Evolutionary conservation across 768 basidiomycete genomes (phyloP), one percentile per base, ranked within the genome.

Genomic region (Agaricus bisporus): DNA sequence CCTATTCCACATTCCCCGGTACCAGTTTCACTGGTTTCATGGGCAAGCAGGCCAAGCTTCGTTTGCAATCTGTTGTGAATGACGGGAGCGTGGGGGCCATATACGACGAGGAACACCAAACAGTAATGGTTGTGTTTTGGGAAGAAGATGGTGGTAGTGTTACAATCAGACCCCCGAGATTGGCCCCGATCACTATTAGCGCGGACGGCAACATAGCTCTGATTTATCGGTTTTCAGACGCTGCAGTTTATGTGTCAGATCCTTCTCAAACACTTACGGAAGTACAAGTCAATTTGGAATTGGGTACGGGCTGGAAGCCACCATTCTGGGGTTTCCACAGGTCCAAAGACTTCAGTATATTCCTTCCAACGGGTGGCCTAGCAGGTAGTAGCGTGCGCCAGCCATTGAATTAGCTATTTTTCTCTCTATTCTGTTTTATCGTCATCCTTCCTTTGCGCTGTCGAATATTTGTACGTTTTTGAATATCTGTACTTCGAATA

Each of bases 1-100:
- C 77, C 2, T 88, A 89, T 63, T 74, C 76, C 43, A 70, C 71
- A 37, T 82, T 75, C 61, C 86, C 86, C 6, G 83, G 76, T 5
- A 70, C 71, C 17, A 68, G 67, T 8, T 65, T 61, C 18, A 52
- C 59, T 17, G 60, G 64, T 4, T 82, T 86, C 66, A 41, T 57
- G 39, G 26, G 54, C 12, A 81, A 81, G 64, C 62, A 56, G 35
- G 51, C 60, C 15, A 29, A 56, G 32, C 58, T 64, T 39, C 60
- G 59, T 20, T 55, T 81, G 29, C 64, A 63, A 44, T 69, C 69
- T 10, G 58, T 82, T 26, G 67, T 66, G 49, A 85, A 84, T 62
- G 73, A 81, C 59, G 67, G 56, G 0, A 57, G 63, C 39, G 64
- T 80, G 39, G 80, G 81, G 11, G 82, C 83, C 0, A 64, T 80